Conservation (phyloP, 139 green algal genomes). For the Chlamydomonas sp. region DNA sequence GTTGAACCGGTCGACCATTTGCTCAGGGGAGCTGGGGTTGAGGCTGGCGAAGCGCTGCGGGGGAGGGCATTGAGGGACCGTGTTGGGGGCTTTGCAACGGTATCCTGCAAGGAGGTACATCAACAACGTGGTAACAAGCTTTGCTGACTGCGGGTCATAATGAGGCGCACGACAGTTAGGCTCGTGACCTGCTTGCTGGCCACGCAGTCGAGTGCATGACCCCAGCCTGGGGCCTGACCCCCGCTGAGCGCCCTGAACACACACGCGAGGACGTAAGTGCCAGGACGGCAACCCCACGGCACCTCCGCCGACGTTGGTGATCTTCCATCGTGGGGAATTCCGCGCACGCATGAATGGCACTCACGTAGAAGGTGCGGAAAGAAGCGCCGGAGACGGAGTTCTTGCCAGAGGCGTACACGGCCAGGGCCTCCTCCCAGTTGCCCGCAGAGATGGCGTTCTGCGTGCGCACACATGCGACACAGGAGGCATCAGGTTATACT, state of each 20-base stretch:
- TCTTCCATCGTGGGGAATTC: no score
- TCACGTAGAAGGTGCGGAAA: slow-evolving; percentile 19
- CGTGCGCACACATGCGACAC: background rate
- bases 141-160: no score
- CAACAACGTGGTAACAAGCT: no score
- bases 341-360: background rate
- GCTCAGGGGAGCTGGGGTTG: background rate
- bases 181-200: no score
- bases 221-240: no score
- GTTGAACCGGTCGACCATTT: background rate
- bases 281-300: no score
- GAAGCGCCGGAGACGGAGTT: slow-evolving; percentile 2
- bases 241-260: no score
- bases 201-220: no score
- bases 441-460: slow-evolving; percentile 7
- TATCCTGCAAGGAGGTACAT: background rate
- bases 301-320: no score
- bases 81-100: background rate
- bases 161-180: no score
- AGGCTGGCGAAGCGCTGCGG: background rate
- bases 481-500: background rate
- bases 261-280: no score
- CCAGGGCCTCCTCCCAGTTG: background rate
- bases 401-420: slow-evolving; percentile 28
- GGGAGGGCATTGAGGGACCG: no score